Percentiles rank a stretch among this genome's conserved stretches.
These are phyloP conservation scores for Porphyridium purpureum DNA, from an alignment of 23 red algal species.

Conservation along the genomic window DNA sequence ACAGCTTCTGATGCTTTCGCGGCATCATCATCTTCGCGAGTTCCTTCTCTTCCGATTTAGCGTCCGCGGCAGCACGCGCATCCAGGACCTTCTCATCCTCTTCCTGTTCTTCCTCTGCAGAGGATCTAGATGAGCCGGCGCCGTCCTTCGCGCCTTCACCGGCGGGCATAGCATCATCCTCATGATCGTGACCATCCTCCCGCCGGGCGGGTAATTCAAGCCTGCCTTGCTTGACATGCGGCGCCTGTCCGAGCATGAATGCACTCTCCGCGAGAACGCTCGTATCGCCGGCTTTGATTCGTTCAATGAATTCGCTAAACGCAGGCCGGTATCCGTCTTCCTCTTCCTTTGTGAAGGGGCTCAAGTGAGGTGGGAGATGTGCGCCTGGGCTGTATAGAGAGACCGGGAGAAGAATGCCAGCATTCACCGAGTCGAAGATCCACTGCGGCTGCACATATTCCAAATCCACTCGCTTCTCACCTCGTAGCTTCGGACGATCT, in stretches of 20 bases:
- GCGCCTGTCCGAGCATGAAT: conserved; percentile 12
- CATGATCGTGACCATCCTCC: not conserved
- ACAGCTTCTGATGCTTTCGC: not conserved
- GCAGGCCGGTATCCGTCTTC: conserved; percentile 51
- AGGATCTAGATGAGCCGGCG: not conserved
- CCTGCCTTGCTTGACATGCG: conserved; percentile 16
- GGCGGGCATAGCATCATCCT: not conserved
- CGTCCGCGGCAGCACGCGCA: conserved; percentile 10
- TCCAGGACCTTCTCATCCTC: conserved; percentile 55
- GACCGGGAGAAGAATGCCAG: conserved; percentile 35
- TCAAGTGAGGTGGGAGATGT: conserved; percentile 30
- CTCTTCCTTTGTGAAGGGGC: conserved; percentile 28
- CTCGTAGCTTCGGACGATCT: conserved; percentile 48
- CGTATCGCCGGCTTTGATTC: conserved; percentile 48
- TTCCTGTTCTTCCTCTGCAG: conserved; percentile 14
- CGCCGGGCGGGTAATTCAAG: conserved; percentile 1
- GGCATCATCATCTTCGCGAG: not conserved
- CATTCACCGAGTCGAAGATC: conserved; percentile 92
- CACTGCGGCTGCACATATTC: conserved; percentile 99
- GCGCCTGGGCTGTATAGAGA: conserved; percentile 48
- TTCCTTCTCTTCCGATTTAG: conserved; percentile 15
- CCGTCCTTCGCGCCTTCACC: not conserved
- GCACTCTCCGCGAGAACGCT: conserved; percentile 31
- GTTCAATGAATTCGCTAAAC: conserved; percentile 39
- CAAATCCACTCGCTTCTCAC: conserved; percentile 27